These are phyloP conservation scores for Macaranga tanarius DNA, from an alignment of 441 rosid species.

Conservation along the genomic window DNA sequence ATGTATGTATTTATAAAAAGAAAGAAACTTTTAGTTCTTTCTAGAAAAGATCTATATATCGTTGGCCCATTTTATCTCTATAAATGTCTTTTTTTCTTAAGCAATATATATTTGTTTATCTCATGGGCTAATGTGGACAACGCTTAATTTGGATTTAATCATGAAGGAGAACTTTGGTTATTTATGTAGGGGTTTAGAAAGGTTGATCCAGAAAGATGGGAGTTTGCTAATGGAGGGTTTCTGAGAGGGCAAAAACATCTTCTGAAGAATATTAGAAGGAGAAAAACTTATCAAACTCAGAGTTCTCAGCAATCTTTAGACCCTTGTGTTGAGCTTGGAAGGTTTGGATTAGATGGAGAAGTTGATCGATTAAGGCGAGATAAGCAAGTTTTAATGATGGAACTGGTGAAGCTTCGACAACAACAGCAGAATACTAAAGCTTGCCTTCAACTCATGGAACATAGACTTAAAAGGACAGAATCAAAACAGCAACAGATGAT, in stretches of 20 bases:
- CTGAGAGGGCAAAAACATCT: conserved; percentile 82
- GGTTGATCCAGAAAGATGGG: conserved; percentile 92
- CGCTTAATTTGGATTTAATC: conserved; percentile 8
- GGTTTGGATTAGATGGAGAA: conserved; percentile 69
- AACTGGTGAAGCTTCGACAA: conserved; percentile 73
- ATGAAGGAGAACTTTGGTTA: conserved; percentile 23
- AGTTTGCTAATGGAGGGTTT: conserved; percentile 90
- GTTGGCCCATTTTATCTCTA: conserved; percentile 1
- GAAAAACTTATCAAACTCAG: conserved; percentile 40
- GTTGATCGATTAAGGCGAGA: conserved; percentile 61
- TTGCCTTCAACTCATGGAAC: conserved; percentile 59
- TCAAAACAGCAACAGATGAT: conserved; percentile 71
- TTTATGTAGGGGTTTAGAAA: conserved; percentile 80
- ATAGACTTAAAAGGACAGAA: conserved; percentile 64
- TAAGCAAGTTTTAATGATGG: conserved; percentile 68
- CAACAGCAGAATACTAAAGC: conserved; percentile 67
- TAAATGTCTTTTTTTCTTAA: background rate
- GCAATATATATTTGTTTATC: background rate
- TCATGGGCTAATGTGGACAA: conserved; percentile 20
- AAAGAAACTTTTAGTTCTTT: background rate
- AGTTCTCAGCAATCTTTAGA: conserved; percentile 49
- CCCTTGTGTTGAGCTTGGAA: conserved; percentile 68
- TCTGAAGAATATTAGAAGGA: conserved; percentile 69
- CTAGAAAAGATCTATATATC: background rate
- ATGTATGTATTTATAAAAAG: background rate